These are phyloP conservation scores for Gonapodya prolifera DNA, from an alignment of 192 early-diverging fungal genomes.

Conservation along the genomic window DNA sequence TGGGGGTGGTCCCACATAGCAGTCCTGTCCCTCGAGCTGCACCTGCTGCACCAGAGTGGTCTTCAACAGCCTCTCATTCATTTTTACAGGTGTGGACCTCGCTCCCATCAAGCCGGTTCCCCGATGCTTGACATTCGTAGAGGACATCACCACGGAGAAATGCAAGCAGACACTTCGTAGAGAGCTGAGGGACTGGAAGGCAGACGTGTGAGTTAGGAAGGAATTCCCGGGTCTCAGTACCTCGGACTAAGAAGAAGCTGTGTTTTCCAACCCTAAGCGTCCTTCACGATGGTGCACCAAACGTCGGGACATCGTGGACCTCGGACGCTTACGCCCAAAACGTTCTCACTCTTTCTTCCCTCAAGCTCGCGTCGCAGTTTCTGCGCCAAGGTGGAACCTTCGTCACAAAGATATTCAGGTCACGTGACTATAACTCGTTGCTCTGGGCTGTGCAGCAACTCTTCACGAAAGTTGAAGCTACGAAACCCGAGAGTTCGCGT, in stretches of 20 bases:
- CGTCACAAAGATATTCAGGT: slow-evolving; percentile 97
- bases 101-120: slow-evolving; percentile 93
- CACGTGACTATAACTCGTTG: slow-evolving; percentile 98
- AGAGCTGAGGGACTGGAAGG: slow-evolving; percentile 96
- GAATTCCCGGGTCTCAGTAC: no score
- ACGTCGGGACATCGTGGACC: slow-evolving; percentile 89
- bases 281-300: slow-evolving; percentile 97
- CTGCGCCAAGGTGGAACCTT: slow-evolving; percentile 82
- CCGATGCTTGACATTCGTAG: slow-evolving; percentile 84
- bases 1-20: no score
- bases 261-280: slow-evolving; percentile 30
- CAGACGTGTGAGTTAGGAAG: slow-evolving; percentile 67
- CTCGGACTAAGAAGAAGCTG: neutral
- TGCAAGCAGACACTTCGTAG: slow-evolving; percentile 72
- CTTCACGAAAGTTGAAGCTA: slow-evolving; percentile 92
- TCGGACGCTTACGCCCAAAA: slow-evolving; percentile 96
- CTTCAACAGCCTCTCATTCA: no score
- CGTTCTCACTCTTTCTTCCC: slow-evolving; percentile 79
- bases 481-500: slow-evolving; percentile 93
- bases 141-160: slow-evolving; percentile 93
- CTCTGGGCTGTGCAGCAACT: slow-evolving; percentile 98
- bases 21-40: no score
- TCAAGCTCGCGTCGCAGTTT: slow-evolving; percentile 91
- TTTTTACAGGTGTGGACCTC: slow-evolving; percentile 63
- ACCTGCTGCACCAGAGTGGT: no score